phyloP scores from a whole-genome alignment of 768 basidiomycete genomes.

The Exidia glandulosa region DNA sequence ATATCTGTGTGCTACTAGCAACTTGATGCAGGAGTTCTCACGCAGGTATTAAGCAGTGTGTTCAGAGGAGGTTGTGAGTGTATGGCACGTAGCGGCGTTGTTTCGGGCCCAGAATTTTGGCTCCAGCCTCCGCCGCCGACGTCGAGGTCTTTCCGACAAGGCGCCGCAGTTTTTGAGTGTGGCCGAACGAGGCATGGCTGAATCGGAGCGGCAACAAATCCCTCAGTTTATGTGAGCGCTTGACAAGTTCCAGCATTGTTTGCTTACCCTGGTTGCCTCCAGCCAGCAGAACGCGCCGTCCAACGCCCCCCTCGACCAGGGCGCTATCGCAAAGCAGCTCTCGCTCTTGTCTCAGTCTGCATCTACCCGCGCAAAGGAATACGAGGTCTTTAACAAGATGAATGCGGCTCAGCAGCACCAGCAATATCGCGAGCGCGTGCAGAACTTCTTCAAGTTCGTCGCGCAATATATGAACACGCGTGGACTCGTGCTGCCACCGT shows the following conservation, averaged over 20 bases:
- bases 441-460: slow-evolving; percentile 48
- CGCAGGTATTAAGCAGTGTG: too few species aligned
- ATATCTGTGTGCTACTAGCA: too few species aligned
- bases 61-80: too few species aligned
- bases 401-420: slow-evolving; percentile 10
- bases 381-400: neutral
- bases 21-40: too few species aligned
- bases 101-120: too few species aligned
- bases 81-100: too few species aligned
- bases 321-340: neutral
- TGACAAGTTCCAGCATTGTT: neutral
- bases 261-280: neutral
- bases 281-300: neutral
- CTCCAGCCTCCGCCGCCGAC: too few species aligned
- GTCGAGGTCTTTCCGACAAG: too few species aligned
- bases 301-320: neutral
- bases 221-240: neutral
- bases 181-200: neutral
- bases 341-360: neutral
- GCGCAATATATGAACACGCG: slow-evolving; percentile 47
- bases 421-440: slow-evolving; percentile 29
- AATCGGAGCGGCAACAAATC: neutral
- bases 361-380: neutral
- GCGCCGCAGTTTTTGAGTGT: too few species aligned
- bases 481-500: slow-evolving; percentile 58